Base-by-base conservation (phyloP, 768 basidiomycete species). In the Baorangia bicolor region DNA sequence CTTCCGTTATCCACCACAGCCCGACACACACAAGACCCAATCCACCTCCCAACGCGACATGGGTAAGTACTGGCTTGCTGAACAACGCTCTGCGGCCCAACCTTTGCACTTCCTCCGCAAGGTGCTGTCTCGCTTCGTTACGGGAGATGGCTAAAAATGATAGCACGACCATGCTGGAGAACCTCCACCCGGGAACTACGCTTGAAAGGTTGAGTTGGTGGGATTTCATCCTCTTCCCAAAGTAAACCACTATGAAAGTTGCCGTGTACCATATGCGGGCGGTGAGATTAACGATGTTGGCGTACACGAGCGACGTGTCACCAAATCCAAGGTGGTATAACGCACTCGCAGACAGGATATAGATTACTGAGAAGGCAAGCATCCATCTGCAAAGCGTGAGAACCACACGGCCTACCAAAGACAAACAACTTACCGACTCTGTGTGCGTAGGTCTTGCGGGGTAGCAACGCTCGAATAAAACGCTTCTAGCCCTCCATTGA, bases 401-500 rank as follows among this genome's bases (percentile, higher is more conserved):
- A 52, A 25, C 23, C 35, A 13, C 41, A 30, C 12, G 12, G 13
- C 20, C 27, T 18, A 21, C 43, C 6, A 35, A 58, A 25, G 28
- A 6, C n/a, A 33, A 45, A 16, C 2, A 25, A 65, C 78, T 52
- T 51, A 81, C 79, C 83, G 77, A 63, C 86, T 88, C 69, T 96
- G 94, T 8, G 66, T 69, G 43, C 76, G 82, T 11, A 99, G 72
- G 69, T 94, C 87, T 2, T 70, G 62, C 0, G 87, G 78, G 2
- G 78, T 77, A 2, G 93, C 90, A 2, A 87, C 85, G 51, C 91
- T 88, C 3, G 90, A 84, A 61, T 96, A 78, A 70, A 97, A 95
- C 0, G 95, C 92, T 68, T 99, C 97, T 18, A 96, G 74, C 0
- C 91, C 82, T 2, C 97, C 97, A 66, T 99, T 99, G 60, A 93